phyloP scores from a whole-genome alignment of 441 rosid genomes.

The Dalechampia spathulata region DNA sequence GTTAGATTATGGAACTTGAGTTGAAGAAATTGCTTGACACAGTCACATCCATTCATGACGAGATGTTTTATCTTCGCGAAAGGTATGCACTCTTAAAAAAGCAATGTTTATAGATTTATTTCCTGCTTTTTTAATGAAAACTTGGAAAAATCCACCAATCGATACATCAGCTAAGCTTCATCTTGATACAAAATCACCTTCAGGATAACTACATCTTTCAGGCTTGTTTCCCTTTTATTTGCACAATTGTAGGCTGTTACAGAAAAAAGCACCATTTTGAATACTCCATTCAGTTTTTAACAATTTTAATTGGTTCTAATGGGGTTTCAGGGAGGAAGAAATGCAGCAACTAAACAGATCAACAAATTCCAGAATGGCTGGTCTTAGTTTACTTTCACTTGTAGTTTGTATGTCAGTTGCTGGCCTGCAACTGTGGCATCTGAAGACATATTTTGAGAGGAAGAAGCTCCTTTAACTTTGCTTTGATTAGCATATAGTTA shows the following conservation, averaged over 20 bases:
- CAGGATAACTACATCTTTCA: too few relatives aligned
- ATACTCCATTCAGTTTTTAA: not conserved
- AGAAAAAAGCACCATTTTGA: not conserved
- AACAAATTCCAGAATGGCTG: slow-evolving; percentile 55
- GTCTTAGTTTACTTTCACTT: slow-evolving; percentile 46
- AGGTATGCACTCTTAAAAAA: slow-evolving; percentile 41
- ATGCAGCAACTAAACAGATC: slow-evolving; percentile 65
- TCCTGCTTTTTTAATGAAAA: too few relatives aligned
- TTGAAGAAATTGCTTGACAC: slow-evolving; percentile 57
- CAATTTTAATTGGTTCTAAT: not conserved
- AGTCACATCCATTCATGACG: slow-evolving; percentile 58
- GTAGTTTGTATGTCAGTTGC: slow-evolving; percentile 62
- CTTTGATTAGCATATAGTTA: too few relatives aligned
- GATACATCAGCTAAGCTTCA: too few relatives aligned
- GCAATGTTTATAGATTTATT: too few relatives aligned
- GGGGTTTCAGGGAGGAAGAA: slow-evolving; percentile 48
- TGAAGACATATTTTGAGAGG: slow-evolving; percentile 75
- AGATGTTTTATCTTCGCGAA: slow-evolving; percentile 74
- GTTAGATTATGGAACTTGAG: slow-evolving; percentile 62
- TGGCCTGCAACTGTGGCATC: slow-evolving; percentile 77
- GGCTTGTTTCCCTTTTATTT: too few relatives aligned
- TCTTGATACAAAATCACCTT: too few relatives aligned
- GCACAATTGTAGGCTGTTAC: too few relatives aligned
- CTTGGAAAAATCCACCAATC: too few relatives aligned
- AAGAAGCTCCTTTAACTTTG: slow-evolving; percentile 42